Conservation (phyloP, 345 rosid genomes). For the Brassica rapa region DNA sequence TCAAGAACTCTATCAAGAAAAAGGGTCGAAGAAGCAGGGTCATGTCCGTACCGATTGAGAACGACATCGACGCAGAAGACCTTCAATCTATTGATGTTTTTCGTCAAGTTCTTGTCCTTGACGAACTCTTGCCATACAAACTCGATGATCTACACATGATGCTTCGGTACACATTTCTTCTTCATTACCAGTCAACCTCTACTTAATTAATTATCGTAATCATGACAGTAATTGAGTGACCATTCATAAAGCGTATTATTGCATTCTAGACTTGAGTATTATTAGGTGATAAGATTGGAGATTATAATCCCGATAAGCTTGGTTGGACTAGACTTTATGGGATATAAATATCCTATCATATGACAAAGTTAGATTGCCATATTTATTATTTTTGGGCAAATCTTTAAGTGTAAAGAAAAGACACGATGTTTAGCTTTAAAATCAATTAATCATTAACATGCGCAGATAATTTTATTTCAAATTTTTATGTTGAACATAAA, state of each 20-base stretch:
- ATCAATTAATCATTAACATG: background rate
- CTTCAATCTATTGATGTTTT: conserved; percentile 78
- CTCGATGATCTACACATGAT: conserved; percentile 85
- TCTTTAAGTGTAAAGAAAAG: background rate
- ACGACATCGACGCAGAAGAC: conserved; percentile 67
- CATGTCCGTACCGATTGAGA: conserved; percentile 63
- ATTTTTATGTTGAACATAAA: too few relatives aligned
- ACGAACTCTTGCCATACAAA: conserved; percentile 44
- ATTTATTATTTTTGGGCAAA: background rate
- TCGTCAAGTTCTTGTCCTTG: conserved; percentile 66
- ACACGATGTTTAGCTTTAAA: background rate
- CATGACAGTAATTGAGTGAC: background rate
- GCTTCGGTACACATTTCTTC: conserved; percentile 54
- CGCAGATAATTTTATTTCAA: background rate
- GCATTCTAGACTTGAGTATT: background rate
- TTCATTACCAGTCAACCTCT: background rate
- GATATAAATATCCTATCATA: background rate
- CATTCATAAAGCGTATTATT: conserved; percentile 2
- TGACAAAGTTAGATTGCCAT: background rate
- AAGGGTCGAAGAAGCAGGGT: conserved; percentile 62
- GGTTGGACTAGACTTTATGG: conserved; percentile 1
- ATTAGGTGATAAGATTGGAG: background rate
- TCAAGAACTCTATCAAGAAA: conserved; percentile 68
- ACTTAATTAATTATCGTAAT: conserved; percentile 1
- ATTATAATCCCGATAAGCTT: background rate